Evolutionary conservation across 352 stramenopile species (phyloP).

Genomic region (Globisporangium okanoganense): DNA sequence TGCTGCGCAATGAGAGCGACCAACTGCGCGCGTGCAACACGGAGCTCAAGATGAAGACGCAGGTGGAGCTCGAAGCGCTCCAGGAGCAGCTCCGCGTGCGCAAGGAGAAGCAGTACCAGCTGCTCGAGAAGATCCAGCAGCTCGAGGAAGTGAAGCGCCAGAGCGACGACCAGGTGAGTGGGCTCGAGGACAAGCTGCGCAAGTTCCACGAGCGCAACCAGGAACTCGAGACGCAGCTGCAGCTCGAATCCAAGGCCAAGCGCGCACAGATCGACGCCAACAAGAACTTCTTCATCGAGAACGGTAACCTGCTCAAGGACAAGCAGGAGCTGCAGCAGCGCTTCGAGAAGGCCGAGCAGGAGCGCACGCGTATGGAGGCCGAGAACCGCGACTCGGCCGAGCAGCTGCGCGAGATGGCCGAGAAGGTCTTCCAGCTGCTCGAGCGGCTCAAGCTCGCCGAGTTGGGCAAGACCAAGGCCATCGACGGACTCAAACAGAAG

Average conservation of each 20-base stretch:
- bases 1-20: slow-evolving; percentile 87
- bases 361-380: slow-evolving; percentile 93
- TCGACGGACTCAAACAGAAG: slow-evolving; percentile 92
- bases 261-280: slow-evolving; percentile 91
- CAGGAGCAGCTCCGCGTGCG: slow-evolving; percentile 94
- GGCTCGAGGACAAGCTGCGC: slow-evolving; percentile 90
- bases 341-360: slow-evolving; percentile 89
- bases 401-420: slow-evolving; percentile 95
- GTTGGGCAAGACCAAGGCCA: slow-evolving; percentile 94
- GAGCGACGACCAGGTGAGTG: slow-evolving; percentile 88
- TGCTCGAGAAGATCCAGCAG: slow-evolving; percentile 95
- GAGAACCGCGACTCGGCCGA: slow-evolving; percentile 94
- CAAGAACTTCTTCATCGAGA: slow-evolving; percentile 88
- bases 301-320: slow-evolving; percentile 67
- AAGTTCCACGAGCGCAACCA: slow-evolving; percentile 86
- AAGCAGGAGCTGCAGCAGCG: slow-evolving; percentile 81
- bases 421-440: slow-evolving; percentile 96
- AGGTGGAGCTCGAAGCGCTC: slow-evolving; percentile 94
- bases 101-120: slow-evolving; percentile 98
- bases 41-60: slow-evolving; percentile 93
- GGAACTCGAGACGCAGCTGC: slow-evolving; percentile 93
- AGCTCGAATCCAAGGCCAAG: slow-evolving; percentile 92
- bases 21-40: slow-evolving; percentile 92
- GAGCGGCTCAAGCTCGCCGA: slow-evolving; percentile 95
- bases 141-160: slow-evolving; percentile 92